Percentiles rank a stretch among this genome's conserved stretches.
Conservation (phyloP, 768 basidiomycete species). For the Suillus plorans region DNA sequence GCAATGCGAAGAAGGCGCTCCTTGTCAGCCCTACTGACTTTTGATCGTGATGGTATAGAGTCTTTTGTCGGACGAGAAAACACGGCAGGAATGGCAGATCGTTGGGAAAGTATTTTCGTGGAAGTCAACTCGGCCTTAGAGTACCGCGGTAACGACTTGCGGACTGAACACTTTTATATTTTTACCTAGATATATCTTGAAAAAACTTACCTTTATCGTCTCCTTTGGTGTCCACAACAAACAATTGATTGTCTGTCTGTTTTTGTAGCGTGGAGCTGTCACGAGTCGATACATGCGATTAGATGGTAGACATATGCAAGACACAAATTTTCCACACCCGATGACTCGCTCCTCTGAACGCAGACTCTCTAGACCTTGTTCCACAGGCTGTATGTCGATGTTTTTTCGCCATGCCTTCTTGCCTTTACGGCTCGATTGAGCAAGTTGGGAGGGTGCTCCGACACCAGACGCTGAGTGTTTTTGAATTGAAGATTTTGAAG, state of each 20-base stretch:
- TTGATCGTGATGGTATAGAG: conserved; percentile 25
- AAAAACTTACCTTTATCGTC: conserved; percentile 62
- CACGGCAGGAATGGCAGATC: conserved; percentile 87
- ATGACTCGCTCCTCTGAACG: conserved; percentile 79
- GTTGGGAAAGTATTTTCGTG: conserved; percentile 76
- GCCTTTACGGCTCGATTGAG: conserved; percentile 81
- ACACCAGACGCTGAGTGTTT: conserved; percentile 17
- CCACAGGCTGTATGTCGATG: conserved; percentile 80
- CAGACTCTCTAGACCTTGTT: conserved; percentile 70
- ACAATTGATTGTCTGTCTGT: conserved; percentile 71
- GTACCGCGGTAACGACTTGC: conserved; percentile 55
- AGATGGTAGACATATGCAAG: conserved; percentile 3
- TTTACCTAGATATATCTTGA: background rate
- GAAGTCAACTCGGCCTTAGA: conserved; percentile 59
- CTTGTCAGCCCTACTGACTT: conserved; percentile 67
- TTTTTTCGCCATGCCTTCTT: conserved; percentile 95
- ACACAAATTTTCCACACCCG: conserved; percentile 51
- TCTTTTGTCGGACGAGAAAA: conserved; percentile 46
- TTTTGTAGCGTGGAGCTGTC: conserved; percentile 62
- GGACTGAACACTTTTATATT: conserved; percentile 41
- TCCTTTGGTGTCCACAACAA: conserved; percentile 77
- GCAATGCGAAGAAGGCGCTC: conserved; percentile 74
- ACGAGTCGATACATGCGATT: background rate
- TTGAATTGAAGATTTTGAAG: conserved; percentile 1
- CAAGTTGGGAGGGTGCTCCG: conserved; percentile 30